These are phyloP conservation scores for Postia placenta DNA, from an alignment of 768 basidiomycete species.

Conservation along the genomic window DNA sequence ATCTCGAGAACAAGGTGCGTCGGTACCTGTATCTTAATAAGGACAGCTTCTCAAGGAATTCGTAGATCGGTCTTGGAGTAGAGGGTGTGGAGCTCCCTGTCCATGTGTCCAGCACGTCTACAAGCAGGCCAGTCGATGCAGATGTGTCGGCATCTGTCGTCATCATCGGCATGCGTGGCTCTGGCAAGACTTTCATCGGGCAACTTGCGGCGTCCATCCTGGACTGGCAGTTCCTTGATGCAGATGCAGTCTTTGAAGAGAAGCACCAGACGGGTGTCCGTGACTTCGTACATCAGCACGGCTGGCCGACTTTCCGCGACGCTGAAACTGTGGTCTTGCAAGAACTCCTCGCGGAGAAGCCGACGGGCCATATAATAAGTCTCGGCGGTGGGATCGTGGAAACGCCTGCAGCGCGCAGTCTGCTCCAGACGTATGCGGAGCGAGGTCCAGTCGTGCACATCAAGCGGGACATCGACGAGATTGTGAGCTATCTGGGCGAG, in stretches of 20 bases:
- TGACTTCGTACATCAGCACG: conserved; percentile 73
- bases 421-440: conserved; percentile 60
- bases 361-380: conserved; percentile 69
- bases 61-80: conserved; percentile 81
- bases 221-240: conserved; percentile 75
- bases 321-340: conserved; percentile 68
- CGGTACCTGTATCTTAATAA: neutral
- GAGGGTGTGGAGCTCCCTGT: conserved; percentile 74
- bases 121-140: conserved; percentile 28
- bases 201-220: conserved; percentile 68
- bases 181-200: conserved; percentile 90
- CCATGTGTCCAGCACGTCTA: conserved; percentile 34
- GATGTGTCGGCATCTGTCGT: conserved; percentile 55
- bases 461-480: conserved; percentile 71
- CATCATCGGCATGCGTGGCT: conserved; percentile 93
- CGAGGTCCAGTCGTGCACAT: conserved; percentile 81
- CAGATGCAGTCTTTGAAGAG: conserved; percentile 71
- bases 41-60: conserved; percentile 3
- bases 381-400: conserved; percentile 96
- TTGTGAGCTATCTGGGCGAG: conserved; percentile 71
- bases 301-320: conserved; percentile 86
- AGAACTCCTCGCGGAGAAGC: conserved; percentile 54
- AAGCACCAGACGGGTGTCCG: conserved; percentile 57
- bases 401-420: conserved; percentile 62
- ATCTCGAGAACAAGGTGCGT: conserved; percentile 85